phyloP scores from a whole-genome alignment of 306 rosid genomes.

The Lathyrus sativus region DNA sequence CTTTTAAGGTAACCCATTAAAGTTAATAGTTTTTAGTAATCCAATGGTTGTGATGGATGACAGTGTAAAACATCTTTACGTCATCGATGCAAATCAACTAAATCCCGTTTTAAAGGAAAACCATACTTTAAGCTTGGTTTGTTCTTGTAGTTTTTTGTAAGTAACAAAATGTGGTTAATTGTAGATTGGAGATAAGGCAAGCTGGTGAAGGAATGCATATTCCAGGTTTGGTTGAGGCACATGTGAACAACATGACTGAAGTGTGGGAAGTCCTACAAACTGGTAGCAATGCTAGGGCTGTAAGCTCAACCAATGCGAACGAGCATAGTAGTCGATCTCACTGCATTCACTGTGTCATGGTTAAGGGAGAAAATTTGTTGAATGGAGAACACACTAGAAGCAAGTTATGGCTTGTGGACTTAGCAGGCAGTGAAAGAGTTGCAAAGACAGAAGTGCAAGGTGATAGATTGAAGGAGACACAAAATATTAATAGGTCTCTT shows the following conservation, averaged over 20 bases:
- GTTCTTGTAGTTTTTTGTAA: slow-evolving; percentile 22
- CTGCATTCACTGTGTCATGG: slow-evolving; percentile 98
- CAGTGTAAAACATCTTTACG: too few relatives aligned
- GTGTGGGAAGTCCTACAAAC: slow-evolving; percentile 97
- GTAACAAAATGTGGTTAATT: slow-evolving; percentile 28
- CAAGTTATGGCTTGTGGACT: slow-evolving; percentile 95
- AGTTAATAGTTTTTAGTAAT: too few relatives aligned
- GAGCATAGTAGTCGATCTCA: slow-evolving; percentile 97
- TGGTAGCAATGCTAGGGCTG: slow-evolving; percentile 96
- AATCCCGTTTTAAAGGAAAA: neutral
- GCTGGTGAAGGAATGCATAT: slow-evolving; percentile 87
- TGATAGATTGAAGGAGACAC: slow-evolving; percentile 93
- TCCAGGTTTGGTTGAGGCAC: slow-evolving; percentile 91
- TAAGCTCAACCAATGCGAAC: slow-evolving; percentile 85
- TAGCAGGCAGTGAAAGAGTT: slow-evolving; percentile 96
- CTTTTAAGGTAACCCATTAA: too few relatives aligned
- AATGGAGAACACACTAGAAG: slow-evolving; percentile 89
- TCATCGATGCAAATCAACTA: too few relatives aligned
- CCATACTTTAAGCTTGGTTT: neutral
- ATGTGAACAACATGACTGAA: slow-evolving; percentile 77
- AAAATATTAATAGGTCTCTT: slow-evolving; percentile 89
- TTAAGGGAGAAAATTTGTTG: slow-evolving; percentile 90
- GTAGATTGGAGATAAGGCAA: slow-evolving; percentile 87
- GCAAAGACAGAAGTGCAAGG: slow-evolving; percentile 97
- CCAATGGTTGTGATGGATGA: too few relatives aligned